These are phyloP conservation scores for Fomitopsis pinicola DNA, from an alignment of 1,284 basidiomycete genomes.

Conservation along the genomic window DNA sequence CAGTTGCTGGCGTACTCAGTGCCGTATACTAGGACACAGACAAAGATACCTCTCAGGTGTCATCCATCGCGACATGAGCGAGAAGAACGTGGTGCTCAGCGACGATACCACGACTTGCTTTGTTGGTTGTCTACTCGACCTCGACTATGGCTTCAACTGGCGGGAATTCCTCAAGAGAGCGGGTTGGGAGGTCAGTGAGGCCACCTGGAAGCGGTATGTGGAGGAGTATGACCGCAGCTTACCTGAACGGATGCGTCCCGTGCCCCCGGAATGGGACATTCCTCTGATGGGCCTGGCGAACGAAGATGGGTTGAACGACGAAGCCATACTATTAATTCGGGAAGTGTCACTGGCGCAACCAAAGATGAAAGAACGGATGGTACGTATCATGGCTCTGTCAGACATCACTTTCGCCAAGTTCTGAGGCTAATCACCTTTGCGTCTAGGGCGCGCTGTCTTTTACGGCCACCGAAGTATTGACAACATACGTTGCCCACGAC, in stretches of 20 bases:
- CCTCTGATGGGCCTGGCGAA: background rate
- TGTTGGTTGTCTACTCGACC: background rate
- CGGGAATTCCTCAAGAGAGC: too few species aligned
- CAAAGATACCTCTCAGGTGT: background rate
- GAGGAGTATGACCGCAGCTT: background rate
- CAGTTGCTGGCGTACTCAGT: too few species aligned
- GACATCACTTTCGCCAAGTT: too few species aligned
- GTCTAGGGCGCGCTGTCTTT: background rate
- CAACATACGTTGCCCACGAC: background rate
- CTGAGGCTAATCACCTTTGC: too few species aligned
- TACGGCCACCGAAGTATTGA: background rate
- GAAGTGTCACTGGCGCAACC: background rate
- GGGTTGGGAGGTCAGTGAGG: too few species aligned
- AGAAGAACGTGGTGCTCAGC: background rate
- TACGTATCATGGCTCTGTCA: background rate
- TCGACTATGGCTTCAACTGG: background rate
- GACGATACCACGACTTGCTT: background rate
- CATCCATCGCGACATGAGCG: background rate
- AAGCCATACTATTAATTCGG: too few species aligned
- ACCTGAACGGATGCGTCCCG: background rate
- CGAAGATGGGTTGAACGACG: background rate
- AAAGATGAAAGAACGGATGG: background rate
- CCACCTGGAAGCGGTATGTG: background rate
- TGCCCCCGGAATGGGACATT: background rate
- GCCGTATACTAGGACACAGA: background rate